Percentiles rank a stretch among this genome's conserved stretches.
phyloP scores from a whole-genome alignment of 2,329 filamentous ascomycete genomes.

The Arthrinium puccinioides region DNA sequence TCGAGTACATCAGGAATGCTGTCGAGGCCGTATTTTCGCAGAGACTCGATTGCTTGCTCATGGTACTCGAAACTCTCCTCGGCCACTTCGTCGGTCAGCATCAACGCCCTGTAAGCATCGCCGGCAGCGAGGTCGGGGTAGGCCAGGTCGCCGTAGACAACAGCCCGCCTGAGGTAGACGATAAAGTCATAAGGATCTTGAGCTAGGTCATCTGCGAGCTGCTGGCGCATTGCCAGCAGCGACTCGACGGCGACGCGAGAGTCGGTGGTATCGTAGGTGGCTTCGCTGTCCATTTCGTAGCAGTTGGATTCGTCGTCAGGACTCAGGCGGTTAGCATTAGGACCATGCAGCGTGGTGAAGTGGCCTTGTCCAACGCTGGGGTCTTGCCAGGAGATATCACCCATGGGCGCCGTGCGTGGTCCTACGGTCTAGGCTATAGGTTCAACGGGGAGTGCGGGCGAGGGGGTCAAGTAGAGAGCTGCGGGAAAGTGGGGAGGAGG shows the following conservation, averaged over 20 bases:
- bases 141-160: constrained; percentile 63
- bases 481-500: neutral
- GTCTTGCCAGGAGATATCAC: too few relatives aligned
- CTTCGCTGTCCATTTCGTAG: constrained; percentile 8
- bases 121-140: constrained; percentile 88
- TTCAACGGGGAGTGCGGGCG: too few relatives aligned
- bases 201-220: constrained; percentile 47
- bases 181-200: constrained; percentile 53
- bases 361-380: too few relatives aligned
- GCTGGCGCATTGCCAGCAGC: constrained; percentile 46
- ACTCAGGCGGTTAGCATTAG: too few relatives aligned
- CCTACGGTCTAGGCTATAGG: too few relatives aligned
- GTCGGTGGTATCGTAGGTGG: constrained; percentile 27
- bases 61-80: constrained; percentile 82
- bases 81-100: constrained; percentile 72
- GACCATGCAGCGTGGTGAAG: too few relatives aligned
- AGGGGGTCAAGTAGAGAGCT: neutral
- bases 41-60: constrained; percentile 51
- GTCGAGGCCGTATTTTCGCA: constrained; percentile 31
- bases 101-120: constrained; percentile 85
- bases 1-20: constrained; percentile 37
- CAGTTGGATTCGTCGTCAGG: constrained; percentile 1
- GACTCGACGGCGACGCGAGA: constrained; percentile 31
- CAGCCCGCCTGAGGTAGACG: constrained; percentile 62
- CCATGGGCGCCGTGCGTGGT: too few relatives aligned